Conservation (phyloP, 768 basidiomycete species). For the Peribolospora baueri region DNA sequence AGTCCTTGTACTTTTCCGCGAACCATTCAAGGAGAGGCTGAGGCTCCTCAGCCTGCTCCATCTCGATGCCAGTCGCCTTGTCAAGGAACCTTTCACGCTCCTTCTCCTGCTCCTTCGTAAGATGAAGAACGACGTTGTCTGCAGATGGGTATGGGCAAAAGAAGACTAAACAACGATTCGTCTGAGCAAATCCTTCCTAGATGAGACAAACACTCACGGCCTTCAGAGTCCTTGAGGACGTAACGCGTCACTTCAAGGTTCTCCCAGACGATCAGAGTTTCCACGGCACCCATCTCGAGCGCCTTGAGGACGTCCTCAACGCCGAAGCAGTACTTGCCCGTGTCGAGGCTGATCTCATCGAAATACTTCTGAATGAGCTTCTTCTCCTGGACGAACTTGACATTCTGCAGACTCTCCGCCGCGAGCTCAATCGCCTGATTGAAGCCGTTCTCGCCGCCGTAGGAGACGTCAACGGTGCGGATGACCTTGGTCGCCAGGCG, state of each 20-base stretch:
- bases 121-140: background rate
- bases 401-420: constrained; percentile 82
- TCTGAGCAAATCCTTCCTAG: background rate
- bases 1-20: constrained; percentile 93
- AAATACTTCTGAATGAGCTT: constrained; percentile 93
- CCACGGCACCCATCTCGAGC: constrained; percentile 83
- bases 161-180: background rate
- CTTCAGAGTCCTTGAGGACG: constrained; percentile 69
- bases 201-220: constrained; percentile 29
- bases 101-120: constrained; percentile 30
- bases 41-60: constrained; percentile 69
- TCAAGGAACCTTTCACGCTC: constrained; percentile 86
- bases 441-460: constrained; percentile 96
- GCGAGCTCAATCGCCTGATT: constrained; percentile 98
- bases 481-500: constrained; percentile 74
- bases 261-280: constrained; percentile 97
- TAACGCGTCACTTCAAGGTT: constrained; percentile 79
- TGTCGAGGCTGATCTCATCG: constrained; percentile 96
- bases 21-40: constrained; percentile 90
- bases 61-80: constrained; percentile 81
- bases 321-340: constrained; percentile 89
- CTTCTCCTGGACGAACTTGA: constrained; percentile 99
- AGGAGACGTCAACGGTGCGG: constrained; percentile 95
- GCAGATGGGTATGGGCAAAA: no score
- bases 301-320: constrained; percentile 90